Evolutionary conservation across 768 basidiomycete genomes (phyloP).

Genomic region (Leccinum fibrillosum): DNA sequence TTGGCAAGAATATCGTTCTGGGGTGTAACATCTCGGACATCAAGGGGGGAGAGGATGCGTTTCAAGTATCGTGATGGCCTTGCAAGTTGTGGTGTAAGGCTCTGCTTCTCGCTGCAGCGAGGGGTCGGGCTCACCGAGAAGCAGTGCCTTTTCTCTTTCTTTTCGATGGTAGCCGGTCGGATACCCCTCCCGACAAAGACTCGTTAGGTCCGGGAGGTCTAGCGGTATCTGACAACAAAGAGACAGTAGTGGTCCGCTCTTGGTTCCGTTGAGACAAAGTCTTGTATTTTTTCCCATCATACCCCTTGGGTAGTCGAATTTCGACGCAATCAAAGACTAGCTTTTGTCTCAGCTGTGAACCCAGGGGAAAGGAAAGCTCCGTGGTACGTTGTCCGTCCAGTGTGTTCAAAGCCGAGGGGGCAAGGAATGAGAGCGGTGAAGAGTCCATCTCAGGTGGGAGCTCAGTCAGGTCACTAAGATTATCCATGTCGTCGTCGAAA

Average conservation of each 20-base stretch:
- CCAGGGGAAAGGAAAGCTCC: not conserved
- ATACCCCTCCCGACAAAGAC: not conserved
- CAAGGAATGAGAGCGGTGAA: constrained; percentile 4
- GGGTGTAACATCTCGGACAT: not conserved
- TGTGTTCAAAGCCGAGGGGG: not conserved
- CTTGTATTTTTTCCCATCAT: not conserved
- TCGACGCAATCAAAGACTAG: constrained; percentile 25
- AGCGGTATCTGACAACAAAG: not conserved
- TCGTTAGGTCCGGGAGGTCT: not conserved
- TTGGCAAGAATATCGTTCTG: constrained; percentile 16
- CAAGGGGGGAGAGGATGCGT: not conserved
- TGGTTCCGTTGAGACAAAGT: constrained; percentile 8
- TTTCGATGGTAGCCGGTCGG: not conserved
- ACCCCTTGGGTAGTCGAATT: constrained; percentile 15
- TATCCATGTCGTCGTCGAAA: constrained; percentile 10
- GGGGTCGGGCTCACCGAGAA: constrained; percentile 31
- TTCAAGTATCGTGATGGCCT: constrained; percentile 13
- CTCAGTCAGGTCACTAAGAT: constrained; percentile 30
- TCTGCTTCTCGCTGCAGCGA: constrained; percentile 30
- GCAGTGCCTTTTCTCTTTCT: constrained; percentile 26
- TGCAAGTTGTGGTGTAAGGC: constrained; percentile 26
- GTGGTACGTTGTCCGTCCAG: not conserved
- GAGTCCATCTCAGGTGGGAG: constrained; percentile 23
- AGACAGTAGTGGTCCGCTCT: constrained; percentile 5
- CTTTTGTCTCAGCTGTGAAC: constrained; percentile 7